These are phyloP conservation scores for Ustilago lituana DNA, from an alignment of 1,284 basidiomycete species.

Conservation along the genomic window DNA sequence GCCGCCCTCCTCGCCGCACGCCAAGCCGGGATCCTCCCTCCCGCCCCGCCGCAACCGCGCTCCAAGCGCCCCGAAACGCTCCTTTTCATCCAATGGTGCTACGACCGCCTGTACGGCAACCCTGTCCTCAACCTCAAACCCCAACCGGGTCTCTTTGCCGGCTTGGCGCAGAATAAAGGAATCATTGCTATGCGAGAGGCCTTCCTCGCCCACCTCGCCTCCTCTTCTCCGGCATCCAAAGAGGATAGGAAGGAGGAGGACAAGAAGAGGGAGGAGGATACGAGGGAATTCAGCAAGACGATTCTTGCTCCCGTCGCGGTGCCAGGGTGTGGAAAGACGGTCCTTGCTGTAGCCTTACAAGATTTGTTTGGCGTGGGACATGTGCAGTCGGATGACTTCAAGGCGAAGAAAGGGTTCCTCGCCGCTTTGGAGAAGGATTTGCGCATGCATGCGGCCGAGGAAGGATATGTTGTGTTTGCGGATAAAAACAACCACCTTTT, in stretches of 20 bases:
- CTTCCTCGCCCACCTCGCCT: slow-evolving; percentile 76
- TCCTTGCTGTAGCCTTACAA: slow-evolving; percentile 80
- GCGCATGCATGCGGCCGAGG: slow-evolving; percentile 3
- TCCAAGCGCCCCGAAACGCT: slow-evolving; percentile 58
- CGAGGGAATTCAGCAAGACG: slow-evolving; percentile 75
- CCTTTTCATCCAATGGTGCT: slow-evolving; percentile 60
- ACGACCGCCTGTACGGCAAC: slow-evolving; percentile 59
- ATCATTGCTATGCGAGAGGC: slow-evolving; percentile 84
- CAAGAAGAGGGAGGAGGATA: slow-evolving; percentile 22
- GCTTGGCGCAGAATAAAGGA: slow-evolving; percentile 78
- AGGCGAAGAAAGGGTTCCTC: slow-evolving; percentile 82
- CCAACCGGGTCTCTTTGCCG: slow-evolving; percentile 75
- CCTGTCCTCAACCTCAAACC: slow-evolving; percentile 74
- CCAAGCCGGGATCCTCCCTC: slow-evolving; percentile 31
- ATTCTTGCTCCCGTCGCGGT: slow-evolving; percentile 88
- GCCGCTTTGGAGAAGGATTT: slow-evolving; percentile 73
- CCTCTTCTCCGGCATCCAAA: slow-evolving; percentile 42
- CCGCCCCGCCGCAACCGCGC: slow-evolving; percentile 45
- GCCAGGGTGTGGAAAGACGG: slow-evolving; percentile 95
- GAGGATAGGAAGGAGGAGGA: slow-evolving; percentile 20
- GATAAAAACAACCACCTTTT: slow-evolving; percentile 66
- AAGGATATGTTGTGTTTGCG: slow-evolving; percentile 51
- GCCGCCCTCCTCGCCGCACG: slow-evolving; percentile 11
- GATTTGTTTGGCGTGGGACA: slow-evolving; percentile 83
- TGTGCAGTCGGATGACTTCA: slow-evolving; percentile 86